These are phyloP conservation scores for Colletotrichum lentis DNA, from an alignment of 2,329 filamentous ascomycete species.

Conservation along the genomic window DNA sequence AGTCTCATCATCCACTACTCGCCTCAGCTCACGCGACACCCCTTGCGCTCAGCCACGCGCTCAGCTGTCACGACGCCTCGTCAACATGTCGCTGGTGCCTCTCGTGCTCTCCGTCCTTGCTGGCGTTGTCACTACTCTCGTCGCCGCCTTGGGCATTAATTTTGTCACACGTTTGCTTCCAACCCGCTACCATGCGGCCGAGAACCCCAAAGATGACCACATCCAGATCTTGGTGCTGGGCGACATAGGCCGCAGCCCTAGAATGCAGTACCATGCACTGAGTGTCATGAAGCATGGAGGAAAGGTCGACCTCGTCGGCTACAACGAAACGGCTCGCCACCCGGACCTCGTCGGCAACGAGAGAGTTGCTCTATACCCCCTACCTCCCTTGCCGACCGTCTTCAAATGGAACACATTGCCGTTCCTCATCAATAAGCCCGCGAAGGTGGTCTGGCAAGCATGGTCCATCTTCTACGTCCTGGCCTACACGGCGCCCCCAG, in stretches of 20 bases:
- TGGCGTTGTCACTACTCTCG: conserved; percentile 30
- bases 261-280: conserved; percentile 98
- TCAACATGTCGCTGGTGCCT: conserved; percentile 26
- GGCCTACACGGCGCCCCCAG: conserved; percentile 75
- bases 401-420: conserved; percentile 75
- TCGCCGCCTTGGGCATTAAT: conserved; percentile 30
- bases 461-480: conserved; percentile 75
- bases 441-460: conserved; percentile 88
- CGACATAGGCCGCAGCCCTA: conserved; percentile 92
- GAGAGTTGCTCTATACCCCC: conserved; percentile 74
- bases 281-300: conserved; percentile 87
- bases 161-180: conserved; percentile 45
- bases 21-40: conserved; percentile 4
- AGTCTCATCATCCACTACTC: neutral
- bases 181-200: conserved; percentile 48
- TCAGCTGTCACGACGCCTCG: neutral
- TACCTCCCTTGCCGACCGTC: conserved; percentile 71
- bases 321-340: conserved; percentile 84
- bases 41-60: neutral
- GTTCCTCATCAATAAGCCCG: conserved; percentile 79
- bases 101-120: conserved; percentile 30
- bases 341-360: conserved; percentile 76
- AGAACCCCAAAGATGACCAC: conserved; percentile 51
- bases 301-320: conserved; percentile 85
- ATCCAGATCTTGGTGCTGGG: conserved; percentile 90